Conservation (phyloP, 805 yeast genomes). For the Zygosaccharomyces rouxii region DNA sequence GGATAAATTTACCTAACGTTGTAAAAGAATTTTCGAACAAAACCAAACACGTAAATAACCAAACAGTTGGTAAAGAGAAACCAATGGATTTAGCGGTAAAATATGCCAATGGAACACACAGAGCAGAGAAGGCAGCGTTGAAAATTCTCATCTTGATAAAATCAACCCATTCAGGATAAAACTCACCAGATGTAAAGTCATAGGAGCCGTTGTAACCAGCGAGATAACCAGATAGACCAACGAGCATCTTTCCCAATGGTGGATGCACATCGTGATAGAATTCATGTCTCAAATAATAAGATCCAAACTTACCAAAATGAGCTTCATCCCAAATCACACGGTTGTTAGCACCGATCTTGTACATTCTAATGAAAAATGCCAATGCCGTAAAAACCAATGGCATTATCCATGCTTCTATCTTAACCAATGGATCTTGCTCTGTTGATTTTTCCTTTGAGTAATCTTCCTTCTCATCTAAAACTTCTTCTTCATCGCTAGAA, state of each 20-base stretch:
- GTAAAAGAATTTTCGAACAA: constrained; percentile 65
- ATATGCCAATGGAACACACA: constrained; percentile 68
- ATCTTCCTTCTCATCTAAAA: constrained; percentile 19
- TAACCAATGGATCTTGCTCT: constrained; percentile 9
- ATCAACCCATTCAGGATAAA: constrained; percentile 58
- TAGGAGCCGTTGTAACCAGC: constrained; percentile 83
- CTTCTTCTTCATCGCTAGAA: constrained; percentile 8
- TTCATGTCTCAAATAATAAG: constrained; percentile 71
- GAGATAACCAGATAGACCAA: constrained; percentile 70
- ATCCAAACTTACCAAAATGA: constrained; percentile 83
- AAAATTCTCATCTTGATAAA: constrained; percentile 65
- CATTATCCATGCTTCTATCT: constrained; percentile 36
- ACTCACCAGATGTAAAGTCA: constrained; percentile 63
- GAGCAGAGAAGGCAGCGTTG: constrained; percentile 62
- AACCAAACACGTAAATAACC: constrained; percentile 59
- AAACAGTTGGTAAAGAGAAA: constrained; percentile 46
- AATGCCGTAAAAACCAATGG: constrained; percentile 43
- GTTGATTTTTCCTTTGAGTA: constrained; percentile 15
- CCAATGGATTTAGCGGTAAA: constrained; percentile 61
- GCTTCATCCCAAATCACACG: constrained; percentile 88
- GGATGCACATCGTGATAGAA: constrained; percentile 87
- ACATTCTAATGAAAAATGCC: constrained; percentile 54
- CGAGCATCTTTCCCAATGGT: constrained; percentile 76
- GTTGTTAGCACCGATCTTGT: constrained; percentile 51
- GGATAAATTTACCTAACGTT: constrained; percentile 67